Percentiles rank a stretch among this genome's conserved stretches.
These are phyloP conservation scores for Lignosus rhinocerotis DNA, from an alignment of 1,284 basidiomycete genomes.

Conservation along the genomic window DNA sequence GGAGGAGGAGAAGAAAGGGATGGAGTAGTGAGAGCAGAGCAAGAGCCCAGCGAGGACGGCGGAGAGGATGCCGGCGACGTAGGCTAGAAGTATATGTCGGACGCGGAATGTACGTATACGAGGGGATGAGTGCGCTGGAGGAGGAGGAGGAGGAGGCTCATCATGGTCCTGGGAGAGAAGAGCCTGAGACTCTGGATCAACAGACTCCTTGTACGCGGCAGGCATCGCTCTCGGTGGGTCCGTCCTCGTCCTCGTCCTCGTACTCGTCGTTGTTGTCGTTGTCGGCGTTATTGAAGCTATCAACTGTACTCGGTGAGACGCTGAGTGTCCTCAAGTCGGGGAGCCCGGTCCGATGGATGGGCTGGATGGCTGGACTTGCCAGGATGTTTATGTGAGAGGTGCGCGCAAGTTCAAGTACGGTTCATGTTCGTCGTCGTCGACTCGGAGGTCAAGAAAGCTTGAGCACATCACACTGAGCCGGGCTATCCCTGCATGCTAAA, in stretches of 20 bases:
- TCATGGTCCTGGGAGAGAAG: slow-evolving; percentile 16
- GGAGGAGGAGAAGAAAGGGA: not conserved
- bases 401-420: too few relatives aligned
- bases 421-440: too few relatives aligned
- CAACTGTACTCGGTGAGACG: not conserved
- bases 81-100: slow-evolving; percentile 19
- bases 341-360: not conserved
- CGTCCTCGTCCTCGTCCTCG: not conserved
- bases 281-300: not conserved
- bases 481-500: too few relatives aligned
- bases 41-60: slow-evolving; percentile 21
- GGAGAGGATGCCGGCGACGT: slow-evolving; percentile 20
- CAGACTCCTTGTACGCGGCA: slow-evolving; percentile 16
- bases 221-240: slow-evolving; percentile 6
- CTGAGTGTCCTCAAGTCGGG: not conserved
- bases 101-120: slow-evolving; percentile 13
- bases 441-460: too few relatives aligned
- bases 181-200: slow-evolving; percentile 19
- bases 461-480: too few relatives aligned
- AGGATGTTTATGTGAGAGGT: too few relatives aligned
- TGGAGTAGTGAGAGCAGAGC: slow-evolving; percentile 17
- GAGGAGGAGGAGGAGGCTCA: not conserved
- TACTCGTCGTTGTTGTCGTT: slow-evolving; percentile 3
- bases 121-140: not conserved
- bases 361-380: not conserved